Evolutionary conservation across 805 yeast genomes (phyloP), one percentile per base, ranked within the genome.

Genomic region (Maudiozyma saulgeensis): DNA sequence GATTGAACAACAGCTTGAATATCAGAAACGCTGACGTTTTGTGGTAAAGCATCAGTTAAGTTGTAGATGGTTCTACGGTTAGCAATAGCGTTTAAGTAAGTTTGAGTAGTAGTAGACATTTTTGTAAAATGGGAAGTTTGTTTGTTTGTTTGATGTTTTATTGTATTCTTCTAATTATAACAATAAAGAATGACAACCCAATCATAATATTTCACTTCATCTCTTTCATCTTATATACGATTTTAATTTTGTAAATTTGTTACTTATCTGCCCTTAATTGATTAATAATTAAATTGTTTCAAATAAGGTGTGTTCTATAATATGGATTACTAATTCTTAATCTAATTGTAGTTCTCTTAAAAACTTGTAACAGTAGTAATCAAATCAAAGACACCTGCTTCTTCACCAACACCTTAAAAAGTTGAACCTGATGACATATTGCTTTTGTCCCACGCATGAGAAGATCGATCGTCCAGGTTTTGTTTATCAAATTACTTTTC

Each of bases 11-110:
- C 55, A 32, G 59, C 56, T 55, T 68, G 72, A 28, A 77, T 64
- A 52, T 73, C 69, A 12, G 60, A 61, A 43, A 74, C 52, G 46
- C 72, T 56, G 53, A 75, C 66, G 41, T 66, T 68, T 15, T 62
- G 56, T 57, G 80, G 79, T 50, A 75, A 61, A 48, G 70, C 66
- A 58, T 74, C 73, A 53, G 67, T 62, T 49, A 77, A 63, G 34
- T 67, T 66, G 66, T 77, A 77, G 53, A 73, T 65, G 44, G 80
- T 72, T 60, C 81, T 73, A 62, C 80, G 74, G 45, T 68, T 44
- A 19, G 67, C 52, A 53, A 71, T 54, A 39, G 74, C 54, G 51
- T 68, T 64, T 44, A 71, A 48, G 50, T 56, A 68, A 39, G 45
- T 48, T 39, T 51, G 60, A 44, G 48, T 48, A 19, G 45, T 49